These are phyloP conservation scores for Candida tunisiensis DNA, from an alignment of 1,139 yeast species.

Conservation along the genomic window DNA sequence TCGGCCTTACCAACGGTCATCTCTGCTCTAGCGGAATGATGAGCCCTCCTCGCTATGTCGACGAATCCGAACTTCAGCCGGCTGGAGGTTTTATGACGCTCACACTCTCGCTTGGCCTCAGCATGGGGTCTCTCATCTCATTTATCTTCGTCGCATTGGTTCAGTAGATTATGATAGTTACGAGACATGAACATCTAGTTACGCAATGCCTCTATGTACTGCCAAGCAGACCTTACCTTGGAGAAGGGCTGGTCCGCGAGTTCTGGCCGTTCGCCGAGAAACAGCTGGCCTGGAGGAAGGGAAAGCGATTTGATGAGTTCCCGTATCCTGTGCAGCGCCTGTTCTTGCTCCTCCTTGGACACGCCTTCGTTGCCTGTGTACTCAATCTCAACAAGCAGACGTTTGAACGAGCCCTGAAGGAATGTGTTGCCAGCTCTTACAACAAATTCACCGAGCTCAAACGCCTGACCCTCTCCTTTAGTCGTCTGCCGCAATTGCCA, in stretches of 20 bases:
- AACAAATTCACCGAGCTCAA: slow-evolving; percentile 23
- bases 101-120: slow-evolving; percentile 56
- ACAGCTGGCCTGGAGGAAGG: no score
- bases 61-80: slow-evolving; percentile 63
- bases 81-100: slow-evolving; percentile 88
- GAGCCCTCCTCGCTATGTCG: slow-evolving; percentile 44
- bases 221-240: no score
- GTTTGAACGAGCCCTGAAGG: slow-evolving; percentile 59
- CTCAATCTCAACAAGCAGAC: slow-evolving; percentile 37
- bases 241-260: no score
- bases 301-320: no score
- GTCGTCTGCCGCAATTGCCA: slow-evolving; percentile 63
- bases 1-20: slow-evolving; percentile 84
- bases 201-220: no score
- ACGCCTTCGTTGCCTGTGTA: neutral
- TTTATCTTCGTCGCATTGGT: no score
- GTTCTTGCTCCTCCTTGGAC: no score
- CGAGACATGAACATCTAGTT: no score
- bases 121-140: slow-evolving; percentile 61
- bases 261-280: no score
- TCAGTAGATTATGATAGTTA: no score
- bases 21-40: slow-evolving; percentile 67
- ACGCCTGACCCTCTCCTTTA: slow-evolving; percentile 59
- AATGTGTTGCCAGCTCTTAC: slow-evolving; percentile 53
- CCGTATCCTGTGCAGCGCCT: no score